phyloP scores from a whole-genome alignment of 1,284 basidiomycete genomes.

The Apiotrichum sp. region DNA sequence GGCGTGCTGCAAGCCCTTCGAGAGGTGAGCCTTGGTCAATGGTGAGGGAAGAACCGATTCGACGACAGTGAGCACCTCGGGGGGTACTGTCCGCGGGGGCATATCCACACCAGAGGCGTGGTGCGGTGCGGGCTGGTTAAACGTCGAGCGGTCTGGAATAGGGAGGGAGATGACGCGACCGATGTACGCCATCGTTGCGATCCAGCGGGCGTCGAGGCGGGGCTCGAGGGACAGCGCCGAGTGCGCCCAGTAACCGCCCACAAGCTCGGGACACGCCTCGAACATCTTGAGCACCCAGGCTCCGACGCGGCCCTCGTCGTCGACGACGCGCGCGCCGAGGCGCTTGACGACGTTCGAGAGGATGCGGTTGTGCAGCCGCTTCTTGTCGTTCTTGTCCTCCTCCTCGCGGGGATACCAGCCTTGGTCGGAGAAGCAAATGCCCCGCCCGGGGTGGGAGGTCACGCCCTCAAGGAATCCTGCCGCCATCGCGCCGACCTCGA shows the following conservation, averaged over 20 bases:
- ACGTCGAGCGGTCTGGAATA: conserved; percentile 57
- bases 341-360: conserved; percentile 66
- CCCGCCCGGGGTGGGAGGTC: conserved; percentile 73
- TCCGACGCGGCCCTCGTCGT: conserved; percentile 71
- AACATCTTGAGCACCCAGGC: conserved; percentile 75
- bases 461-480: conserved; percentile 83
- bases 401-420: conserved; percentile 77
- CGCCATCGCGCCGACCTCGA: conserved; percentile 66
- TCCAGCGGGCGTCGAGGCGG: conserved; percentile 78
- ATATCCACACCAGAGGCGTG: conserved; percentile 27
- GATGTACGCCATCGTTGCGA: conserved; percentile 76
- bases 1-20: conserved; percentile 68
- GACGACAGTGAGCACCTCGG: conserved; percentile 61
- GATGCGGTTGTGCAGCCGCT: conserved; percentile 74
- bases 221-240: conserved; percentile 76
- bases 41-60: conserved; percentile 70
- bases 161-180: conserved; percentile 69
- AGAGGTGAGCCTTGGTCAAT: conserved; percentile 62
- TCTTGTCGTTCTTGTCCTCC: conserved; percentile 23
- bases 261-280: conserved; percentile 74
- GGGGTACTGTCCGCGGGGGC: conserved; percentile 62
- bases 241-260: conserved; percentile 70
- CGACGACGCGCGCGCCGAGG: conserved; percentile 62
- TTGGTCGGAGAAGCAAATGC: conserved; percentile 79
- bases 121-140: conserved; percentile 45